These are phyloP conservation scores for Malassezia brasiliensis DNA, from an alignment of 1,284 basidiomycete species.

Conservation along the genomic window DNA sequence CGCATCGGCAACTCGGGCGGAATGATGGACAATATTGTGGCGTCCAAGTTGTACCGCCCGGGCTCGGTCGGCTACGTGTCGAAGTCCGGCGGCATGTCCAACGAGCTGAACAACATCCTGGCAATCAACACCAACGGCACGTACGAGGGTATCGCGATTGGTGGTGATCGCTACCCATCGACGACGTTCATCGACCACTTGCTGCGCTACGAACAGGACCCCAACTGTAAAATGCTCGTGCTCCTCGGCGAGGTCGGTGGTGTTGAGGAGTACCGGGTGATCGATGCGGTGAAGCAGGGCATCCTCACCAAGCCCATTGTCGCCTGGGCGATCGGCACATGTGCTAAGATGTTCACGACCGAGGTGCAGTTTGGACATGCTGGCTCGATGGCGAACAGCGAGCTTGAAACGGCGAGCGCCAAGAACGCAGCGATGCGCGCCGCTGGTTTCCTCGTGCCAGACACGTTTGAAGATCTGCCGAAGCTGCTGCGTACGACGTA, in stretches of 20 bases:
- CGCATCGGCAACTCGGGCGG: constrained; percentile 98
- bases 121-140: constrained; percentile 95
- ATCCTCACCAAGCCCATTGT: constrained; percentile 96
- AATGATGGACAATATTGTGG: constrained; percentile 99
- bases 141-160: constrained; percentile 99
- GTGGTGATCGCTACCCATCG: constrained; percentile 96
- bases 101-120: constrained; percentile 99
- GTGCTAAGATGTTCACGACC: constrained; percentile 99
- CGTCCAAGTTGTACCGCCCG: constrained; percentile 94
- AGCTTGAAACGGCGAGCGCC: constrained; percentile 89
- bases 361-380: constrained; percentile 99
- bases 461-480: constrained; percentile 94
- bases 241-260: constrained; percentile 97
- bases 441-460: constrained; percentile 91
- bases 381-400: constrained; percentile 94
- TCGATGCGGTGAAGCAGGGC: constrained; percentile 89
- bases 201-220: constrained; percentile 90
- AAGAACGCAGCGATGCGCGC: constrained; percentile 93
- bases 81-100: constrained; percentile 99
- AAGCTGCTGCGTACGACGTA: constrained; percentile 73
- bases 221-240: constrained; percentile 96
- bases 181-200: constrained; percentile 99
- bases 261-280: constrained; percentile 97
- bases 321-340: constrained; percentile 98
- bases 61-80: constrained; percentile 97